These are phyloP conservation scores for Schizophyllum amplum DNA, from an alignment of 1,284 basidiomycete species.

Conservation along the genomic window DNA sequence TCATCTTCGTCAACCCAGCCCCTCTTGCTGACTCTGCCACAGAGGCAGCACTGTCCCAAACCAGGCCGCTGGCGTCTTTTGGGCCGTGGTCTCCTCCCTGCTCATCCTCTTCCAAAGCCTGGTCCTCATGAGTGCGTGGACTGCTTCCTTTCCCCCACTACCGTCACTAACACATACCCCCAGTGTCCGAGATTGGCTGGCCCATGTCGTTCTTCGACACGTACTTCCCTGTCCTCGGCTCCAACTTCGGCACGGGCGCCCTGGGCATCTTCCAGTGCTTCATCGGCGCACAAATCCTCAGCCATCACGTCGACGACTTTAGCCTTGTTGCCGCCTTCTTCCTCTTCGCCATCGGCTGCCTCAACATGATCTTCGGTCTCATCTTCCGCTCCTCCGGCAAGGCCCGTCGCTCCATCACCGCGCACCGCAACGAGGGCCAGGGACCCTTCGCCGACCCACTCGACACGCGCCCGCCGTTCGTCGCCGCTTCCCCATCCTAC, in stretches of 20 bases:
- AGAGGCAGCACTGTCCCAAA: slow-evolving; percentile 82
- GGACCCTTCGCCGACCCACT: slow-evolving; percentile 48
- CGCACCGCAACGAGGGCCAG: slow-evolving; percentile 51
- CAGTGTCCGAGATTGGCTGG: slow-evolving; percentile 72
- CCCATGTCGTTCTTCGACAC: slow-evolving; percentile 69
- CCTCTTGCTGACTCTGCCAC: slow-evolving; percentile 7
- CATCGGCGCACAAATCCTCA: slow-evolving; percentile 76
- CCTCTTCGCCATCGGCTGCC: slow-evolving; percentile 76
- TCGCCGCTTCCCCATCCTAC: slow-evolving; percentile 22
- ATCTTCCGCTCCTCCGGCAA: slow-evolving; percentile 62
- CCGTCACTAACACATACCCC: slow-evolving; percentile 1
- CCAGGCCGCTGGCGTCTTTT: slow-evolving; percentile 82
- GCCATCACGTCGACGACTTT: slow-evolving; percentile 79
- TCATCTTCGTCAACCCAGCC: slow-evolving; percentile 2
- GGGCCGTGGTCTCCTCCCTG: slow-evolving; percentile 78
- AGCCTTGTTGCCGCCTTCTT: slow-evolving; percentile 84
- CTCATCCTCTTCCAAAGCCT: slow-evolving; percentile 78
- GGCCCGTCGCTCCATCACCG: slow-evolving; percentile 48
- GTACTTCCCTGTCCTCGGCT: slow-evolving; percentile 80
- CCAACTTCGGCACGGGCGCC: slow-evolving; percentile 74
- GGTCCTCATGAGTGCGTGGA: slow-evolving; percentile 46
- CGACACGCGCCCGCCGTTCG: slow-evolving; percentile 27
- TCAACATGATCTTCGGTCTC: slow-evolving; percentile 75
- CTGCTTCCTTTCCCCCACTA: neutral
- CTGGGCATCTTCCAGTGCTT: slow-evolving; percentile 69